phyloP scores from a whole-genome alignment of 1,139 yeast genomes.

The Pichia sp. region DNA sequence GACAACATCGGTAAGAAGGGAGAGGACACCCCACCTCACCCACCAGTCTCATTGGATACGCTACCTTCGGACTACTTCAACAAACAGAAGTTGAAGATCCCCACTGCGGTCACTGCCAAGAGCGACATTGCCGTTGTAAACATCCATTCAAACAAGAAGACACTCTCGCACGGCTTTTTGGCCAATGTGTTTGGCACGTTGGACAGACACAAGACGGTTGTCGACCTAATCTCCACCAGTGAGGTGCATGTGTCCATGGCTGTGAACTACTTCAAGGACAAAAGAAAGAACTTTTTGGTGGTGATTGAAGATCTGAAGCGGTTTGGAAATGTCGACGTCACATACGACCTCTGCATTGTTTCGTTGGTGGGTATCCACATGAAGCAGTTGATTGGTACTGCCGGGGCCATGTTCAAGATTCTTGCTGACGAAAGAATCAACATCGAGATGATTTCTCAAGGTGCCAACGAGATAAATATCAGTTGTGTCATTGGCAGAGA shows the following conservation, averaged over 20 bases:
- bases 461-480: constrained; percentile 95
- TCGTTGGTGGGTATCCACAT: constrained; percentile 95
- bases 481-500: constrained; percentile 86
- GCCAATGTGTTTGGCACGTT: constrained; percentile 85
- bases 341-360: constrained; percentile 82
- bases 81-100: constrained; percentile 56
- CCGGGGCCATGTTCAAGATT: constrained; percentile 94
- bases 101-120: constrained; percentile 96
- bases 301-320: constrained; percentile 75
- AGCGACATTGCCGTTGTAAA: constrained; percentile 87
- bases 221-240: constrained; percentile 91
- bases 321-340: constrained; percentile 85
- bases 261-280: constrained; percentile 68
- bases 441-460: constrained; percentile 97
- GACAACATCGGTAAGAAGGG: constrained; percentile 82
- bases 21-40: constrained; percentile 89
- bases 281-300: constrained; percentile 47
- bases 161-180: constrained; percentile 89
- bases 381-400: constrained; percentile 95
- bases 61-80: constrained; percentile 46
- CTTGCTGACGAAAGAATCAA: constrained; percentile 88
- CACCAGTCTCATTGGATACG: constrained; percentile 71
- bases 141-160: constrained; percentile 89
- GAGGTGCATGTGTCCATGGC: constrained; percentile 99
- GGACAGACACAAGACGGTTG: constrained; percentile 81